Evolutionary conservation across 805 yeast species (phyloP), one percentile per base, ranked within the genome.

Genomic region (Suhomyces xylopsoci): DNA sequence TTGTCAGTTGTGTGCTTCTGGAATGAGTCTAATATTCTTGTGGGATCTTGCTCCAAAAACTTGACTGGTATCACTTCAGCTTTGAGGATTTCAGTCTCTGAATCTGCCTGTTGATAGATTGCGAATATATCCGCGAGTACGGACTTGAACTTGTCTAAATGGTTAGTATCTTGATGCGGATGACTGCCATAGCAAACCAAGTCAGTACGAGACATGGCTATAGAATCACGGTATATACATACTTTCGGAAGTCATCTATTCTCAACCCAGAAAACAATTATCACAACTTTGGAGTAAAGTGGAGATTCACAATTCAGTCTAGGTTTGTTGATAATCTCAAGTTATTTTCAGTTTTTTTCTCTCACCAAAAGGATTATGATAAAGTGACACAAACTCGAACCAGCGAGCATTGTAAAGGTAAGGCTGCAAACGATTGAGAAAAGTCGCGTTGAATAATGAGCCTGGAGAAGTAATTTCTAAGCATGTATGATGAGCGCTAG

Each of bases 1-100:
- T 59, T 68, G 30, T 62, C 63, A 22, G 62, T 49, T 24, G 73
- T 72, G 15, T 76, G 55, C 59, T 64, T 77, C 26, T 62, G 66
- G 30, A 76, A 79, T 0, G 85, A 74, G 1, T 66, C 66, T 24
- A 76, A 69, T 19, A 85, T 75, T 43, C 67, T 66, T 5, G 64
- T 58, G 1, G 84, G 77, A 40, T 77, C 70, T 1, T 61, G 49
- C 61, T 83, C 87, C 53, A 62, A 69, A 57, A 83, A 83, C 2
- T 65, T 64, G 3, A 62, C 55, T 7, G 88, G 87, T 48, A 84
- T 62, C 20, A 42, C 36, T 5, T 52, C 48, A 0, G 55, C 36
- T 2, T 51, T 52, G 40, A 66, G 62, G 20, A 71, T 51, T 5
- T 58, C 50, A 7, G 58, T 52, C 7, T 63, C 59, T 24, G 46